Conservation (phyloP, 371 early-diverging fungal genomes). For the Saksenaea oblongispora region DNA sequence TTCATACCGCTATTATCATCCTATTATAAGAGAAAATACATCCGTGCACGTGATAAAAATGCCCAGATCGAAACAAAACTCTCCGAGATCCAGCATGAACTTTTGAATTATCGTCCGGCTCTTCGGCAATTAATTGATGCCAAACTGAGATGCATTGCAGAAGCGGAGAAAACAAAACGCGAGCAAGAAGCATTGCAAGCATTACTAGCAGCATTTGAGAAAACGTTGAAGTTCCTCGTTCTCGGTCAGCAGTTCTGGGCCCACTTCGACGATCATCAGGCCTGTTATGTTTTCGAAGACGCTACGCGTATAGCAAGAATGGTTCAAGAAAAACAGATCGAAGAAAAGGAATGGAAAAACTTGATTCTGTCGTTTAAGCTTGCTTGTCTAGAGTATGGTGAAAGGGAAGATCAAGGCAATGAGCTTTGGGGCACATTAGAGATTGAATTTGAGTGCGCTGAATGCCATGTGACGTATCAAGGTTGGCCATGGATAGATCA, state of each 20-base stretch:
- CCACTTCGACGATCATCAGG: conserved; percentile 36
- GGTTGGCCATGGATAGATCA: conserved; percentile 10
- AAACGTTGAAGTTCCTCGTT: neutral
- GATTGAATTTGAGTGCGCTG: conserved; percentile 21
- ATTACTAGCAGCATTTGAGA: neutral
- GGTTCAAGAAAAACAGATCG: neutral
- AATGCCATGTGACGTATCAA: conserved; percentile 13
- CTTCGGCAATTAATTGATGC: neutral
- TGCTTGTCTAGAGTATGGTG: conserved; percentile 29
- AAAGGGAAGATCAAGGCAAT: conserved; percentile 19
- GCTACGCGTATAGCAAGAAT: neutral
- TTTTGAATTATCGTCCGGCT: neutral
- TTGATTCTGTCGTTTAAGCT: conserved; percentile 15
- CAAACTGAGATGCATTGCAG: neutral
- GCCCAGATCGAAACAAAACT: conserved; percentile 3
- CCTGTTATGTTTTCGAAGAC: conserved; percentile 8
- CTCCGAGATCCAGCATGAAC: conserved; percentile 5
- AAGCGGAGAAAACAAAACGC: neutral
- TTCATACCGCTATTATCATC: conserved; percentile 30
- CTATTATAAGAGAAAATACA: conserved; percentile 11
- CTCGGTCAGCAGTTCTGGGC: conserved; percentile 34
- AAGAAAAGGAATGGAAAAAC: conserved; percentile 21
- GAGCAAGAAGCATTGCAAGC: neutral
- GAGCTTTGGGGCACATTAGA: conserved; percentile 12
- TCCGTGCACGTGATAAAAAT: conserved; percentile 10